Evolutionary conservation across 257 asterid species (phyloP), one percentile per base, ranked within the genome.

Genomic region (Linaria vulgaris): DNA sequence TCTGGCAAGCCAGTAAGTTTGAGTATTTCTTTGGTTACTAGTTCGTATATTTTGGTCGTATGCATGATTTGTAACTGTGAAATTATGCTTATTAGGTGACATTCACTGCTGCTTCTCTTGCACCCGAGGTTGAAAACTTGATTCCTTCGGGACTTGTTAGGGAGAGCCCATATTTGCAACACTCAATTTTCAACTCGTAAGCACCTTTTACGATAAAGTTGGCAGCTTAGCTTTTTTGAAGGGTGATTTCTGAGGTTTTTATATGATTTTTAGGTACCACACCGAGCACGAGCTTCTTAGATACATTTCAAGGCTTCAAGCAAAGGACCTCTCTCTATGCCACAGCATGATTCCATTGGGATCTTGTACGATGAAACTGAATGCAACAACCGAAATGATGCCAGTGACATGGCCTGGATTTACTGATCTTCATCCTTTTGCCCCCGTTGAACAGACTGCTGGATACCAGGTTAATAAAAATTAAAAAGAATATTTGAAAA

Each of bases 331-430:
- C 57, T 90, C 99, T 0, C 68, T 94, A 77, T 87, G 96, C 86
- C 99, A 90, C 59, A 94, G 96, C 78, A 94, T 94, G 99, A 94
- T 94, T 75, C 96, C 99, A 1, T 73, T 94, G 75, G 99, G 99
- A 61, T 94, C 99, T 39, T 94, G 99, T 71, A 94, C 99, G 2
- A 94, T 94, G 99, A 94, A 94, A 70, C 62, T 94, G 81, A 94
- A 90, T 20, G 97, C 97, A 48, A 90, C 99, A 0, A 78, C 97
- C 1, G 99, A 94, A 79, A 94, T 94, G 99, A 90, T 90, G 96
- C 97, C 99, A 1, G 92, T 94, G 59, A 90, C 97, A 39, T 94
- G 96, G 96, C 96, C 99, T 30, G 86, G 67, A 48, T 94, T 90
- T 61, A 49, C 99, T 8, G 72, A 84, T 47, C 73, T 94, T 70